Evolutionary conservation across 2,329 filamentous ascomycete genomes (phyloP), one percentile per base, ranked within the genome.

Genomic region (Xylariaceae sp.): DNA sequence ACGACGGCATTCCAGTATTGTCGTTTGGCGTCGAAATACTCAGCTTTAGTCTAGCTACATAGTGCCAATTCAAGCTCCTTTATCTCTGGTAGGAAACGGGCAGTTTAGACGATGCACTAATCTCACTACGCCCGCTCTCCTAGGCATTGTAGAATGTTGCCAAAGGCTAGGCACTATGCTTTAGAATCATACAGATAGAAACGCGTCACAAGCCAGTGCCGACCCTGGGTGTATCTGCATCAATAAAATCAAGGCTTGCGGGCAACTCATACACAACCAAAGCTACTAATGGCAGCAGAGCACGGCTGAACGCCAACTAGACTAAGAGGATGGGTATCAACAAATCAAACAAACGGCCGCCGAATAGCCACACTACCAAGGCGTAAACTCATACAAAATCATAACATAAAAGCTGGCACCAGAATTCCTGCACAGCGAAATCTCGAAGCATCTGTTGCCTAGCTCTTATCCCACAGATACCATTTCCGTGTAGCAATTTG

Each of bases 401-500:
- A 13, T 5, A 4, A 38, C 4, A 13, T 38, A 5, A 13, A 38
- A 38, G 5, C 34, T 9, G 34, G 16, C 16, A 10, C 34, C 9
- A 38, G 16, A 13, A 38, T 38, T n/a, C 34, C 34, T 38, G 10
- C 34, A 14, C 5, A 38, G 13, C 16, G 34, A 16, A 38, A 38
- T 38, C 9, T 51, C 22, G 7, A 28, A 7, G 22, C 22, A 28
- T 28, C 4, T 49, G 13, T 46, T 28, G 18, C 45, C 13, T 9
- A 52, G 18, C 38, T 56, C 45, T 40, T 53, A 53, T 2, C 7
- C 22, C 22, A 58, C 13, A 69, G 43, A 53, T 66, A 66, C 46
- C 41, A 60, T 51, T 56, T 59, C 52, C 66, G 58, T 38, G 55
- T 54, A 46, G 59, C 55, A 36, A 69, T 66, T 34, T 60, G 54